These are phyloP conservation scores for Penicillium paradoxum DNA, from an alignment of 495 filamentous ascomycete genomes.

Conservation along the genomic window DNA sequence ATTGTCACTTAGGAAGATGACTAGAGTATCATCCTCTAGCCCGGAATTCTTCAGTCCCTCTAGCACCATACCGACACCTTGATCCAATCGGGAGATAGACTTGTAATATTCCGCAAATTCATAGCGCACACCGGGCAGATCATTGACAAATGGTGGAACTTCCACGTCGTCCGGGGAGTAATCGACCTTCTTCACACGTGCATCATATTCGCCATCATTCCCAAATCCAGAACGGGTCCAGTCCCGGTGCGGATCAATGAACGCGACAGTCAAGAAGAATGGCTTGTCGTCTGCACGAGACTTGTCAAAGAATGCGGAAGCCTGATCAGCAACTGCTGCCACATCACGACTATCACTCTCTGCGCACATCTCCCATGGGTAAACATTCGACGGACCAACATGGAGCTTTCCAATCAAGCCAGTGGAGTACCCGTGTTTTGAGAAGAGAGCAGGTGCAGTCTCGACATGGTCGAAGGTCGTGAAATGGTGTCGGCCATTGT, in stretches of 20 bases:
- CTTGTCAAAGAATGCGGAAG: slow-evolving; percentile 30
- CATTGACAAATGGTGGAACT: slow-evolving; percentile 31
- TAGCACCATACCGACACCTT: slow-evolving; percentile 37
- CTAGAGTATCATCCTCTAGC: slow-evolving; percentile 31
- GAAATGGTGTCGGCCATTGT: slow-evolving; percentile 33
- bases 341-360: slow-evolving; percentile 35
- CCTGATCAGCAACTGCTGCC: slow-evolving; percentile 29
- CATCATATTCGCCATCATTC: slow-evolving; percentile 24
- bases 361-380: slow-evolving; percentile 37
- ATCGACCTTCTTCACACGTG: slow-evolving; percentile 9
- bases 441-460: slow-evolving; percentile 34
- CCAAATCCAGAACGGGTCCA: slow-evolving; percentile 38
- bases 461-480: slow-evolving; percentile 39
- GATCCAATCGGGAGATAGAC: slow-evolving; percentile 36
- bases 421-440: slow-evolving; percentile 32
- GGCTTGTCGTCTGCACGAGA: slow-evolving; percentile 23
- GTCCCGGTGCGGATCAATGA: slow-evolving; percentile 42
- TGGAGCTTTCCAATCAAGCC: slow-evolving; percentile 45
- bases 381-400: slow-evolving; percentile 35
- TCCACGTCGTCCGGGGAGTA: slow-evolving; percentile 27
- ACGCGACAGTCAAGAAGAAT: slow-evolving; percentile 42
- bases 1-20: slow-evolving; percentile 45
- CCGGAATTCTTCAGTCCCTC: slow-evolving; percentile 27
- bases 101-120: slow-evolving; percentile 44
- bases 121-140: slow-evolving; percentile 31